phyloP scores from a whole-genome alignment of 2,329 filamentous ascomycete genomes.

The Mycosphaerella sp. region DNA sequence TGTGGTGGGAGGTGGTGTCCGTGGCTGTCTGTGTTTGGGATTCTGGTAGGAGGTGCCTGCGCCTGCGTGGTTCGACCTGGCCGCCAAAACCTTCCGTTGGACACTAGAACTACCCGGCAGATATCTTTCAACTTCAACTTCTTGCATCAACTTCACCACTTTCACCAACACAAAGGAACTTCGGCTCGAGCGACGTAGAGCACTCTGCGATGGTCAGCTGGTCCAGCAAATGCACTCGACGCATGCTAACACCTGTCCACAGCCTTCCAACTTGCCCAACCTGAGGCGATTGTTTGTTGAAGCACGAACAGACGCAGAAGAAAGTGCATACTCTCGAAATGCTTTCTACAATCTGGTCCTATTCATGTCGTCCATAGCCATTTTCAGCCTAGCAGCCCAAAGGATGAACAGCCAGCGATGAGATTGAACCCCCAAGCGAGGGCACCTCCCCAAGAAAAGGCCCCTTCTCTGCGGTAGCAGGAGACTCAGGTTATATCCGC shows the following conservation, averaged over 20 bases:
- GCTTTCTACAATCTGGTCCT: constrained; percentile 97
- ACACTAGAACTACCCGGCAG: no score
- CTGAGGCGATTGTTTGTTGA: constrained; percentile 95
- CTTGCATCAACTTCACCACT: constrained; percentile 1
- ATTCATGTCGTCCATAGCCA: constrained; percentile 91
- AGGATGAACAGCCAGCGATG: constrained; percentile 54
- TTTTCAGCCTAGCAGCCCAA: constrained; percentile 90
- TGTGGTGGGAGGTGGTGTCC: no score
- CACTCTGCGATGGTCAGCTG: constrained; percentile 3
- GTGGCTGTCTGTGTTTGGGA: not conserved
- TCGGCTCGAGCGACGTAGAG: not conserved
- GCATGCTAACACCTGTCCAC: not conserved
- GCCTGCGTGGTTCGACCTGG: no score
- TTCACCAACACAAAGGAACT: not conserved
- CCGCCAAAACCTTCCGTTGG: no score
- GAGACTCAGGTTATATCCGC: no score
- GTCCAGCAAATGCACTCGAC: not conserved
- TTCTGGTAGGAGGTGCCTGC: not conserved
- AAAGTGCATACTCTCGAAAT: constrained; percentile 87
- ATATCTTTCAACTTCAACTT: not conserved
- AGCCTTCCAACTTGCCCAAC: constrained; percentile 78
- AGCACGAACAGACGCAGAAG: constrained; percentile 84
- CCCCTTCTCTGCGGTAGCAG: no score
- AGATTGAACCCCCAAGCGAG: constrained; percentile 1
- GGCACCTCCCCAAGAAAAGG: no score